Conservation (phyloP, 2,329 filamentous ascomycete species). For the Simplicillium sp. region DNA sequence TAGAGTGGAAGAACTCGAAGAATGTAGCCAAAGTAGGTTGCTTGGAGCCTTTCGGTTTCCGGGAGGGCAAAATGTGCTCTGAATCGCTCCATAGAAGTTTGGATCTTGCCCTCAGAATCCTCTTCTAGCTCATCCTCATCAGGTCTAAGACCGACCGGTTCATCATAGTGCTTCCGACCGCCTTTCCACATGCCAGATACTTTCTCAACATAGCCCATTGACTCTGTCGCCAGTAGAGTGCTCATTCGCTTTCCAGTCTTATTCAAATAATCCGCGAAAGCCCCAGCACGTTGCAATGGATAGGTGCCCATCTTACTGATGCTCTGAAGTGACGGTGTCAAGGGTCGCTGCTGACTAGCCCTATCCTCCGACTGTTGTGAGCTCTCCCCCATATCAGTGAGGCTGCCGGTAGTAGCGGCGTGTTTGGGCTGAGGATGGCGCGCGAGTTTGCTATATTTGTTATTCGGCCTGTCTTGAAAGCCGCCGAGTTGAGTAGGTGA, state of each 20-base stretch:
- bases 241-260: conserved; percentile 74
- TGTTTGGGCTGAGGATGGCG: no score
- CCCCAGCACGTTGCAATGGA: conserved; percentile 73
- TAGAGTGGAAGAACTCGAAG: conserved; percentile 84
- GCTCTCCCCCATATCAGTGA: conserved; percentile 2
- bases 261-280: conserved; percentile 74
- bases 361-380: neutral
- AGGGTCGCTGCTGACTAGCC: conserved; percentile 3
- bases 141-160: conserved; percentile 38
- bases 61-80: conserved; percentile 86
- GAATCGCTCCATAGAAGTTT: conserved; percentile 70
- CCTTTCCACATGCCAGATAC: conserved; percentile 97
- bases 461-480: no score
- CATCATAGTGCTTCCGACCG: conserved; percentile 79
- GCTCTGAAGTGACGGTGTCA: conserved; percentile 38
- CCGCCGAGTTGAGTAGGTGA: no score
- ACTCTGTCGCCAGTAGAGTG: conserved; percentile 73
- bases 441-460: no score
- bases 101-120: conserved; percentile 53
- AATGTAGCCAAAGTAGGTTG: conserved; percentile 89
- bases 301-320: conserved; percentile 58
- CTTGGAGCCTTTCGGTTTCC: conserved; percentile 69
- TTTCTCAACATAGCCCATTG: conserved; percentile 94
- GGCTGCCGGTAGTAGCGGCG: conserved; percentile 4
- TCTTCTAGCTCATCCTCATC: conserved; percentile 48